Evolutionary conservation across 495 filamentous ascomycete genomes (phyloP).

Genomic region (Penicillium egyptiacum): DNA sequence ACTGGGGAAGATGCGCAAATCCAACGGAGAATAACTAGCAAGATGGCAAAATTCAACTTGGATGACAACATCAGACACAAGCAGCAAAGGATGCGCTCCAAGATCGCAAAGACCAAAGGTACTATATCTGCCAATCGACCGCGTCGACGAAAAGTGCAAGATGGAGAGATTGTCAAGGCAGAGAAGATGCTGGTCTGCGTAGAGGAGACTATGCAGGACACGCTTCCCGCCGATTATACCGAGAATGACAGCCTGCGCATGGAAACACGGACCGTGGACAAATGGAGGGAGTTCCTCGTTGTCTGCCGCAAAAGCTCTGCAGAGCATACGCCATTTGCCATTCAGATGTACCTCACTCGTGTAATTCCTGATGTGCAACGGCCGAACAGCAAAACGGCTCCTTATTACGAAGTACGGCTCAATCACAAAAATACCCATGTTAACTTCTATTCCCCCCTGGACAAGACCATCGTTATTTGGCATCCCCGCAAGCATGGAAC

Average conservation of each 20-base stretch:
- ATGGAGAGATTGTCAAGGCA: slow-evolving; percentile 70
- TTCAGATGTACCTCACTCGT: slow-evolving; percentile 70
- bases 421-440: slow-evolving; percentile 55
- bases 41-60: slow-evolving; percentile 45
- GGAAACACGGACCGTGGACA: slow-evolving; percentile 60
- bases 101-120: slow-evolving; percentile 40
- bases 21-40: slow-evolving; percentile 25
- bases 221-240: slow-evolving; percentile 61
- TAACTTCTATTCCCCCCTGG: slow-evolving; percentile 69
- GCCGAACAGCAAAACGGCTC: slow-evolving; percentile 47
- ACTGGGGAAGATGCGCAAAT: slow-evolving; percentile 10
- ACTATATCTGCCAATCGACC: slow-evolving; percentile 41
- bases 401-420: slow-evolving; percentile 58
- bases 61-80: slow-evolving; percentile 45
- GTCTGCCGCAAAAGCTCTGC: slow-evolving; percentile 61
- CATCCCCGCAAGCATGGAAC: slow-evolving; percentile 55
- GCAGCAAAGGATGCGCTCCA: slow-evolving; percentile 38
- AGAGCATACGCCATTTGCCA: slow-evolving; percentile 54
- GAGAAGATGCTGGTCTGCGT: slow-evolving; percentile 73
- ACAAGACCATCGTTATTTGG: slow-evolving; percentile 74
- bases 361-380: slow-evolving; percentile 65
- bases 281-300: slow-evolving; percentile 72
- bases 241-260: slow-evolving; percentile 65
- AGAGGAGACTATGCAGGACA: slow-evolving; percentile 53
- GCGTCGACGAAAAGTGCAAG: slow-evolving; percentile 44